Base-by-base conservation (phyloP, 2,329 filamentous ascomycete genomes). In the Intubia oerlemansii region DNA sequence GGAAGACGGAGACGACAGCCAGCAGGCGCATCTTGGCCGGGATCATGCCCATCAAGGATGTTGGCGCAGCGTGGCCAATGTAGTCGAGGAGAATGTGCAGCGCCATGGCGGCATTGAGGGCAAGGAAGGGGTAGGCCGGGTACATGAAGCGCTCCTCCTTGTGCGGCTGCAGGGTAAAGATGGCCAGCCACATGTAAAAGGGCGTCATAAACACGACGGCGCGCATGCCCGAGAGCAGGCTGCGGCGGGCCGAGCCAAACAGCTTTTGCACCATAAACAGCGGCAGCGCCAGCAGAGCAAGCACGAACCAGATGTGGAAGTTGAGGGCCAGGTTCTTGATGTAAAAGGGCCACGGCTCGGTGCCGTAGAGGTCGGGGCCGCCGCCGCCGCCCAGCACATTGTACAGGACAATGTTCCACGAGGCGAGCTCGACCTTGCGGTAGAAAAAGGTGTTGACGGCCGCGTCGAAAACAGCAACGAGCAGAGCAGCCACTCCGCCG, bases 91-190 rank as follows among this genome's bases (percentile, higher is more conserved):
- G 44, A 33, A 90, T 75, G 47, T 95, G 82, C 20, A 90, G 55
- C 4, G 79, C 66, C 30, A 93, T 64, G 7, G 85, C 78, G 3
- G 84, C 84, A 42, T 92, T 93, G 20, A 98, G 59, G 1, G 78
- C 76, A 21, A 98, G 59, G 37, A 85, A 81, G 1, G 88, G 88
- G 43, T 98, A 98, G 3, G 70, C 78, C 0, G 88, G 88, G 43
- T 92, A 98, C 84, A 98, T 95, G 56, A 98, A 98, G 6, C 88
- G 65, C 51, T 98, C 88, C 48, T 98, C 88, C 44, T 98, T 98
- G 53, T 98, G 88, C 11, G 88, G 80, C 46, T 98, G 88, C 7
- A 76, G 47, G 0, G 79, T 85, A 53, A 98, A 95, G 36, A 95
- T 88, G 4, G 53, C 66, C 17, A 98, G 62, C 88, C 88, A 98